Percentiles rank a stretch among this genome's conserved stretches.
Conservation (phyloP, 2,329 filamentous ascomycete genomes). For the Trichophyton verrucosum region DNA sequence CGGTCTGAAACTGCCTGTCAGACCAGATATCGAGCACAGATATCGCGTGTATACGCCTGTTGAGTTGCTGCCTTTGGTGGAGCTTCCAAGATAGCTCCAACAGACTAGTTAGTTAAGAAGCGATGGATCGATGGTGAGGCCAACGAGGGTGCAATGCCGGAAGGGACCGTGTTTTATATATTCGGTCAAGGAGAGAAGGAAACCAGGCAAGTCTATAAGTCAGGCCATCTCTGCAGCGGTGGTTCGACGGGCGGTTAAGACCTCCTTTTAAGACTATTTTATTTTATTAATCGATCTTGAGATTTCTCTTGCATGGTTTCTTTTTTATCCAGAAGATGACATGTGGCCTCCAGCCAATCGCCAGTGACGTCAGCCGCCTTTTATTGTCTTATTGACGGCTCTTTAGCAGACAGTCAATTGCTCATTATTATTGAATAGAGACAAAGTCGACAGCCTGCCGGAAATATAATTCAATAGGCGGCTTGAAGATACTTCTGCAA, state of each 20-base stretch:
- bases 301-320: neutral
- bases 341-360: constrained; percentile 6
- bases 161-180: neutral
- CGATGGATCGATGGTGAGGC: neutral
- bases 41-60: neutral
- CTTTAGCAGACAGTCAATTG: too few species aligned
- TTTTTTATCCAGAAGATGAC: constrained; percentile 5
- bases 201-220: neutral
- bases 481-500: neutral
- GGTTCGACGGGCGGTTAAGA: neutral
- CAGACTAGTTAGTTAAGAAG: neutral
- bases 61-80: neutral
- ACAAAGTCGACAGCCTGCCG: neutral
- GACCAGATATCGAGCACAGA: neutral
- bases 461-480: neutral
- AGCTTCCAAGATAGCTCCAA: neutral
- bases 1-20: neutral
- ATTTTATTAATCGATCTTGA: neutral
- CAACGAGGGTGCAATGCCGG: neutral
- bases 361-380: neutral
- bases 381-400: neutral
- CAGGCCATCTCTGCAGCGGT: neutral
- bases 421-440: too few species aligned
- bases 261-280: neutral
- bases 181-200: neutral